Conservation (phyloP, 495 filamentous ascomycete species). For the Penicillium waksmanii region DNA sequence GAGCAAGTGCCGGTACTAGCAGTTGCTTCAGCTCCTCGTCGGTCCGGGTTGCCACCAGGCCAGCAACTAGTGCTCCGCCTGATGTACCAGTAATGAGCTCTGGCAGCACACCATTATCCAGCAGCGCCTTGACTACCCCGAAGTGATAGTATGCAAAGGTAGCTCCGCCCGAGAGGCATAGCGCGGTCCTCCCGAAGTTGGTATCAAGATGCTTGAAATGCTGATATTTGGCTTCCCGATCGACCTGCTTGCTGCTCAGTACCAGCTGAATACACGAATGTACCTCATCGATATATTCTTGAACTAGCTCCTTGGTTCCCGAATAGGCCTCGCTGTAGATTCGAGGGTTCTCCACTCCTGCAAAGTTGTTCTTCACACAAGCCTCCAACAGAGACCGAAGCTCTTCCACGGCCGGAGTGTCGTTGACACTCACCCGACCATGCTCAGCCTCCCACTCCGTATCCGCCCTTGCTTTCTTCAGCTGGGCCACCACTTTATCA, state of each 20-base stretch:
- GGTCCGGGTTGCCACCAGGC: conserved; percentile 84
- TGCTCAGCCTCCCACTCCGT: conserved; percentile 48
- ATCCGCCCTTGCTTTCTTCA: conserved; percentile 65
- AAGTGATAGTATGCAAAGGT: conserved; percentile 98
- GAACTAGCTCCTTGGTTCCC: conserved; percentile 90
- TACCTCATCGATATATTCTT: conserved; percentile 83
- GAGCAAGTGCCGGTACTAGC: conserved; percentile 81
- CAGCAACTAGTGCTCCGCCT: conserved; percentile 90
- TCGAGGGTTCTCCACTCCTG: conserved; percentile 89
- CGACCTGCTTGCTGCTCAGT: conserved; percentile 63
- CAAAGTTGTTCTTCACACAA: conserved; percentile 97
- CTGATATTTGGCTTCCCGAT: conserved; percentile 73
- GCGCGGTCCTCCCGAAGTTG: conserved; percentile 89
- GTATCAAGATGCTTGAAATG: conserved; percentile 86
- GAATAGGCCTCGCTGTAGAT: conserved; percentile 96
- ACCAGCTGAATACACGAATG: conserved; percentile 66
- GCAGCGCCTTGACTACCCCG: conserved; percentile 85
- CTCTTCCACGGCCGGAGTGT: conserved; percentile 65
- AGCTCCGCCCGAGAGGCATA: conserved; percentile 93
- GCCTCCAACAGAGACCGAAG: conserved; percentile 77
- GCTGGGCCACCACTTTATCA: conserved; percentile 70
- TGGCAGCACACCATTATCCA: conserved; percentile 84
- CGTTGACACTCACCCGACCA: conserved; percentile 25
- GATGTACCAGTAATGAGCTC: conserved; percentile 96
- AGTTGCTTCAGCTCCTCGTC: conserved; percentile 86